A percentile compares a stretch with the other conserved stretches of the same genome.
Conservation (phyloP, 2,329 filamentous ascomycete genomes). For the Penicillium sp. region DNA sequence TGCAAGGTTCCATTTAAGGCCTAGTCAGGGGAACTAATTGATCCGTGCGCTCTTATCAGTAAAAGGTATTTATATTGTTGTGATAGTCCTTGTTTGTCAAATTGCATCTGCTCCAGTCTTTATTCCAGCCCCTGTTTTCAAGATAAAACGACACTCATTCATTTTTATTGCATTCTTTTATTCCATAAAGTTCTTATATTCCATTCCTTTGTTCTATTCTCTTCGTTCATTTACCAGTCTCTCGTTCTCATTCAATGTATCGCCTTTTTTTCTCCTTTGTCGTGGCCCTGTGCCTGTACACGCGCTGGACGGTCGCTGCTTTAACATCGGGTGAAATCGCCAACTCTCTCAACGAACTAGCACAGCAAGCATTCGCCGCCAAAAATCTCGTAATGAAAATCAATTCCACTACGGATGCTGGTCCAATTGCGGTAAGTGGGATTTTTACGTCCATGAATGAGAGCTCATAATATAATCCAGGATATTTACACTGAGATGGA, state of each 20-base stretch:
- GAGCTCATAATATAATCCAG: background rate
- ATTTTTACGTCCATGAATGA: background rate
- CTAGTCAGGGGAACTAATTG: background rate
- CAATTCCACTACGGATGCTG: conserved; percentile 10
- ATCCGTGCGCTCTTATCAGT: background rate
- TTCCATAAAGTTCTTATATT: background rate
- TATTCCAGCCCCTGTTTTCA: background rate
- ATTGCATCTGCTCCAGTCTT: background rate
- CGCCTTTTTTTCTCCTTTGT: background rate
- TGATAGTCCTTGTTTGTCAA: background rate
- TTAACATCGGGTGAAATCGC: conserved; percentile 9
- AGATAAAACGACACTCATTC: background rate
- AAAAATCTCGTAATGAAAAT: conserved; percentile 13
- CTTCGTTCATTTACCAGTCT: background rate
- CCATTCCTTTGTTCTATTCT: background rate
- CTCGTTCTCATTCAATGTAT: background rate
- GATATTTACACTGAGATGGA: conserved; percentile 12
- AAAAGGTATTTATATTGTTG: background rate
- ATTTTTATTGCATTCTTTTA: background rate
- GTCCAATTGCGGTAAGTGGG: conserved; percentile 6
- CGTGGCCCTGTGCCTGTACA: conserved; percentile 1
- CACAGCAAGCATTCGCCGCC: conserved; percentile 13
- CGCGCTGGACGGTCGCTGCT: conserved; percentile 4
- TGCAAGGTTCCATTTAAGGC: background rate
- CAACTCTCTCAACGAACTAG: conserved; percentile 16